These are phyloP conservation scores for Nemania sp. DNA, from an alignment of 2,329 filamentous ascomycete species.

Conservation along the genomic window DNA sequence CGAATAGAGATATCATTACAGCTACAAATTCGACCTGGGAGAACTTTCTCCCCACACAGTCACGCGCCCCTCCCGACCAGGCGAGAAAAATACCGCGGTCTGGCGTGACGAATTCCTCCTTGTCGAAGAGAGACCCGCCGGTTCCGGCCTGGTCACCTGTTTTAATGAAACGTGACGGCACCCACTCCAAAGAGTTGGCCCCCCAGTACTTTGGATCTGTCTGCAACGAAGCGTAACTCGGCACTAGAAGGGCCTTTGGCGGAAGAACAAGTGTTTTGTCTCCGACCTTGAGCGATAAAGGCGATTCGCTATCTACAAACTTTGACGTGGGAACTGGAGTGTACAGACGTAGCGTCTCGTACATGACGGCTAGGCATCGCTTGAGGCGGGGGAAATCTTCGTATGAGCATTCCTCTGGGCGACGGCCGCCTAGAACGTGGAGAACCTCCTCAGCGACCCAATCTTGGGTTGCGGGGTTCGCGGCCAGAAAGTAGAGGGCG, in stretches of 20 bases:
- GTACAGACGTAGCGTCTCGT: conserved; percentile 16
- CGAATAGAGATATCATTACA: conserved; percentile 40
- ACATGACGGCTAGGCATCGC: conserved; percentile 9
- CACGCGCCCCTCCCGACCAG: conserved; percentile 39
- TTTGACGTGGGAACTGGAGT: conserved; percentile 13
- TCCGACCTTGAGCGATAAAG: not conserved
- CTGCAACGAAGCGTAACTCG: conserved; percentile 30
- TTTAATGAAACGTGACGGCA: conserved; percentile 26
- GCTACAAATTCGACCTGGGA: conserved; percentile 41
- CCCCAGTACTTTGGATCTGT: conserved; percentile 32
- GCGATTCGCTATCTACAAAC: not conserved
- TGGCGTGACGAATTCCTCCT: conserved; percentile 26
- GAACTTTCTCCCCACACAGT: conserved; percentile 41
- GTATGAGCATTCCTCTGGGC: conserved; percentile 7
- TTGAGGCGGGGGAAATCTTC: conserved; percentile 5
- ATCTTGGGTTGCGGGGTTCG: conserved; percentile 25
- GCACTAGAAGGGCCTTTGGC: conserved; percentile 10
- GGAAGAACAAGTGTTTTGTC: conserved; percentile 5
- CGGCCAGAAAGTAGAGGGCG: conserved; percentile 27
- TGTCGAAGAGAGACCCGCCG: not conserved
- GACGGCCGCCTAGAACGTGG: not conserved
- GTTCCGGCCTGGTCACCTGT: not conserved
- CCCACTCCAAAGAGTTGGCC: conserved; percentile 28
- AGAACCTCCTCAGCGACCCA: conserved; percentile 11
- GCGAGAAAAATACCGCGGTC: conserved; percentile 28